Evolutionary conservation across 352 stramenopile species (phyloP).

Genomic region (Globisporangium apiculatum): DNA sequence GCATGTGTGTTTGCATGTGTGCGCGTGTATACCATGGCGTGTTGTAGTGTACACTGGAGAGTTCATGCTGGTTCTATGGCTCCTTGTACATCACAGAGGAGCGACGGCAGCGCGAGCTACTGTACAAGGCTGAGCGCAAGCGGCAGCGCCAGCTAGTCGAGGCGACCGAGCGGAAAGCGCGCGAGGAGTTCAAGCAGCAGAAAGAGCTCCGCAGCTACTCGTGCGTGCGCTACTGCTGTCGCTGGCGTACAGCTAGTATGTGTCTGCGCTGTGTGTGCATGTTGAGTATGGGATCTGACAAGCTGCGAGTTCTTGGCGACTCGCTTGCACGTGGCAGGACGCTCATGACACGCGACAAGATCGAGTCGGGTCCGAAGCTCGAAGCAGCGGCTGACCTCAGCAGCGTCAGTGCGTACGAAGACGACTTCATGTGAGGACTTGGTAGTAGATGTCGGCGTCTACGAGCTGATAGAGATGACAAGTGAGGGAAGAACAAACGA

Average conservation of each 20-base stretch:
- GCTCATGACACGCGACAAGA: slow-evolving; percentile 63
- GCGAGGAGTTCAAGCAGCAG: slow-evolving; percentile 55
- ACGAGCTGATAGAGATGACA: too few species aligned
- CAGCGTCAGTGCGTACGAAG: slow-evolving; percentile 56
- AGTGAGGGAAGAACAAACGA: too few species aligned
- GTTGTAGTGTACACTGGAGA: too few species aligned
- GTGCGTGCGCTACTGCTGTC: slow-evolving; percentile 22
- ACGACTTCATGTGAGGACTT: slow-evolving; percentile 65
- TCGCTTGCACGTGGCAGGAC: slow-evolving; percentile 18
- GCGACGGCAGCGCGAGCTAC: slow-evolving; percentile 42
- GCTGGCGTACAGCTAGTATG: too few species aligned
- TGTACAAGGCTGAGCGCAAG: slow-evolving; percentile 73
- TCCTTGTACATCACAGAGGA: slow-evolving; percentile 33
- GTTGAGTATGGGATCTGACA: neutral
- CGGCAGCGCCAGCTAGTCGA: slow-evolving; percentile 56
- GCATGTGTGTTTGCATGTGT: neutral
- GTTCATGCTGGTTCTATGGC: neutral
- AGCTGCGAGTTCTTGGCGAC: too few species aligned
- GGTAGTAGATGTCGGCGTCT: neutral
- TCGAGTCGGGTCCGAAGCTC: slow-evolving; percentile 30
- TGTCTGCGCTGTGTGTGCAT: neutral
- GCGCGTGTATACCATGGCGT: neutral
- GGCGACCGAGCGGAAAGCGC: slow-evolving; percentile 36
- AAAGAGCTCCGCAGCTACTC: slow-evolving; percentile 74
- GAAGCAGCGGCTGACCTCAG: slow-evolving; percentile 7